Evolutionary conservation across 1,284 basidiomycete species (phyloP).

Genomic region (Boletus semigastroideus): DNA sequence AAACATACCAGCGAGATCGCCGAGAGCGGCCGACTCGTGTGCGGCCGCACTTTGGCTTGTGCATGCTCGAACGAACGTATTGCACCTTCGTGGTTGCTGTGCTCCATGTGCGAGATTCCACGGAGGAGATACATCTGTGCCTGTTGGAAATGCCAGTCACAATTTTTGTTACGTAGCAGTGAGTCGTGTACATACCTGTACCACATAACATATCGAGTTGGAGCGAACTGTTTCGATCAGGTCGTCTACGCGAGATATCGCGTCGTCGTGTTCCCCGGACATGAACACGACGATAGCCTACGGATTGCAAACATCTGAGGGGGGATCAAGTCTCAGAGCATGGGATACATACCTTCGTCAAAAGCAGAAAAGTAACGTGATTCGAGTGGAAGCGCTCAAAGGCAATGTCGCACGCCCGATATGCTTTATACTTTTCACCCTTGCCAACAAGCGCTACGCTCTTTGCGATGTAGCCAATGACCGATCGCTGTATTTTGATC

Average conservation of each 20-base stretch:
- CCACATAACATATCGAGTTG: not conserved
- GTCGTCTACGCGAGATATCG: not conserved
- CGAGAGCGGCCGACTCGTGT: not conserved
- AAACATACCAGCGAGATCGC: not conserved
- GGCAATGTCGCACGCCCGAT: not conserved
- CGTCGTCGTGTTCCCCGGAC: not conserved
- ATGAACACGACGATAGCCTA: slow-evolving; percentile 1
- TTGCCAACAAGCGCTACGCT: not conserved
- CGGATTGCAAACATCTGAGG: not conserved
- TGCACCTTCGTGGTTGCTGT: not conserved
- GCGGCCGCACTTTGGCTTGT: not conserved
- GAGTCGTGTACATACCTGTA: not conserved
- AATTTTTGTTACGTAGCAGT: not conserved
- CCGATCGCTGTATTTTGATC: not conserved
- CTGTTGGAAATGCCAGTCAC: not conserved
- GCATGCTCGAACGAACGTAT: not conserved
- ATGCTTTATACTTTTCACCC: not conserved
- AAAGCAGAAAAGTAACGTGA: not conserved
- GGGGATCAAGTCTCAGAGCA: not conserved
- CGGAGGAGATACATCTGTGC: not conserved
- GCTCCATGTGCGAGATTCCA: not conserved
- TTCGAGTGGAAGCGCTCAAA: not conserved
- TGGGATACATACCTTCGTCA: not conserved
- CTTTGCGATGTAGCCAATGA: not conserved
- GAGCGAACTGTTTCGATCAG: not conserved